Conservation (phyloP, 164 flowering plant genomes). For the Stephania cephalantha region DNA sequence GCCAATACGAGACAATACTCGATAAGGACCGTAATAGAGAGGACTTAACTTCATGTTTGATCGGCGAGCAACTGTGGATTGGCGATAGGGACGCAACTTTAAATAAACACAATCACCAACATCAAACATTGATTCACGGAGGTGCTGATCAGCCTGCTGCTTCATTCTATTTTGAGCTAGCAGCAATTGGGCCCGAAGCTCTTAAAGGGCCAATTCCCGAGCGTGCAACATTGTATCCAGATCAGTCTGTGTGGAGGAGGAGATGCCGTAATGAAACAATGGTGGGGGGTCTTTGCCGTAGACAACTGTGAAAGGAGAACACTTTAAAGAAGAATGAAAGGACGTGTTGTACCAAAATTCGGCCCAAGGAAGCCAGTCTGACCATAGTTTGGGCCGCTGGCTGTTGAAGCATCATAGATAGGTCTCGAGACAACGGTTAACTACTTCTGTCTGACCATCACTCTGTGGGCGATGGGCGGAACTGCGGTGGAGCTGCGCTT, state of each 20-base stretch:
- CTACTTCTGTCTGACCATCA: background rate
- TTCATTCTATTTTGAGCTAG: background rate
- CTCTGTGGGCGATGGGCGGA: background rate
- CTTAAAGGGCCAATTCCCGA: background rate
- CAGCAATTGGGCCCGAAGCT: background rate
- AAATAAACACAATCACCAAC: too few species aligned
- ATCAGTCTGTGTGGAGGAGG: background rate
- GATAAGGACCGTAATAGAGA: background rate
- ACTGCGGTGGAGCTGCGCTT: too few species aligned
- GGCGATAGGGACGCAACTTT: background rate
- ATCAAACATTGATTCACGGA: too few species aligned
- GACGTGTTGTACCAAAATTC: background rate
- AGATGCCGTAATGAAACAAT: too few species aligned
- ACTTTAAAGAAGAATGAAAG: background rate
- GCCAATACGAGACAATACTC: background rate
- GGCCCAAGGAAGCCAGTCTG: background rate
- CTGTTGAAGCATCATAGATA: too few species aligned
- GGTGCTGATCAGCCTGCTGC: too few species aligned
- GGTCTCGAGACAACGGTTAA: too few species aligned
- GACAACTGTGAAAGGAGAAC: background rate
- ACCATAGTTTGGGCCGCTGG: background rate
- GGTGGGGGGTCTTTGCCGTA: background rate
- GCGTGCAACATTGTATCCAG: background rate
- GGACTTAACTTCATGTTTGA: background rate
- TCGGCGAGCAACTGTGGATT: background rate